Percentiles rank a stretch among this genome's conserved stretches.
These are phyloP conservation scores for Kwoniella dejecticola DNA, from an alignment of 768 basidiomycete species.

Conservation along the genomic window DNA sequence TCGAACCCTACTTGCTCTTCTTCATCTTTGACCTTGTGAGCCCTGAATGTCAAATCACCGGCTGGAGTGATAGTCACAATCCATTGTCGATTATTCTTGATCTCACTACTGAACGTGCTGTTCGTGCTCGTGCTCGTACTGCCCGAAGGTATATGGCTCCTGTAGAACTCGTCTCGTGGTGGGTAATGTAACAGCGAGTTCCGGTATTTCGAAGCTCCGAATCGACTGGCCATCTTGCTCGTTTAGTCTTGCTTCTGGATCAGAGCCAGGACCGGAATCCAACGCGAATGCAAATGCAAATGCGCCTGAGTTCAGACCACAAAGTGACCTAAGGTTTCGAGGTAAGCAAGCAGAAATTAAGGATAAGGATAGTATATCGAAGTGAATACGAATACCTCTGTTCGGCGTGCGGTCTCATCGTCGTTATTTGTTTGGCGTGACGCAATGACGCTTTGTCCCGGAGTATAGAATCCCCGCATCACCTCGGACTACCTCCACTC, in stretches of 20 bases:
- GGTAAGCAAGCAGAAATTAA: too few species aligned
- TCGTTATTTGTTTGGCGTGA: too few species aligned
- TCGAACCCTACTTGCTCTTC: slow-evolving; percentile 5
- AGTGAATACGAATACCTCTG: too few species aligned
- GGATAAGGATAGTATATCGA: too few species aligned
- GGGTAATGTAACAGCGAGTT: slow-evolving; percentile 33
- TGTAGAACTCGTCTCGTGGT: slow-evolving; percentile 39
- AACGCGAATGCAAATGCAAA: background rate
- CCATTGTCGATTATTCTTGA: slow-evolving; percentile 41
- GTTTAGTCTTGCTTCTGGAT: background rate
- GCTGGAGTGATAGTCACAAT: slow-evolving; percentile 34
- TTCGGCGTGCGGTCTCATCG: too few species aligned
- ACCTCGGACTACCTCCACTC: background rate
- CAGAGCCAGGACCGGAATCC: background rate
- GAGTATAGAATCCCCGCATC: too few species aligned
- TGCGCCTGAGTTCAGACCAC: too few species aligned
- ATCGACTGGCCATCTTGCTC: slow-evolving; percentile 14
- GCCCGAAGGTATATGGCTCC: slow-evolving; percentile 24
- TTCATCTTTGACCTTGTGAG: slow-evolving; percentile 10
- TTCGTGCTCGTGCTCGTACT: too few species aligned
- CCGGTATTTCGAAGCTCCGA: slow-evolving; percentile 45
- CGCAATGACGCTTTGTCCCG: too few species aligned
- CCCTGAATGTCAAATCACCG: slow-evolving; percentile 36
- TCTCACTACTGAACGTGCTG: slow-evolving; percentile 37
- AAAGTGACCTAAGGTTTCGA: too few species aligned